Evolutionary conservation across 768 basidiomycete species (phyloP), one percentile per base, ranked within the genome.

Genomic region (Serendipita sp.): DNA sequence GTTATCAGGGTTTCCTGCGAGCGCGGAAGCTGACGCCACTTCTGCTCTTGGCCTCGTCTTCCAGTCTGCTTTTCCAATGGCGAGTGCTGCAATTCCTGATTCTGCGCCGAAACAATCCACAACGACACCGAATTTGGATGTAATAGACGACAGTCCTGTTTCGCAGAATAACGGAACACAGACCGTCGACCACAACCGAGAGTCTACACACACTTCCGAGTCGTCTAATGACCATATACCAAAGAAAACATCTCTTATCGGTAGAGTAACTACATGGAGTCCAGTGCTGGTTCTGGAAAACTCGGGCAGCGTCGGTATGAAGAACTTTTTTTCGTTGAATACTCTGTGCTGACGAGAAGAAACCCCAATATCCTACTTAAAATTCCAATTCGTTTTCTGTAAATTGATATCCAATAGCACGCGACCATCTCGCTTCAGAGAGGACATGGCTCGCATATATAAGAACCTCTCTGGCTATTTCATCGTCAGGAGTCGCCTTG

Each of bases 401-500:
- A 44, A 23, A 52, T n/a, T 8, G 10, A 60, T n/a, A 13, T 54
- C 35, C 16, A 7, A 23, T 16, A 70, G 84, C 84, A 5, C 77
- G 84, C 8, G 84, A 85, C 68, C 84, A 85, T 68, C 74, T 85
- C 0, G 84, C 84, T 1, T 81, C 78, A 15, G 84, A 85, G 68
- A 75, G 84, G 54, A 85, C 84, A 1, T 85, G 82, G 68, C 73
- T 85, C 44, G 83, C 84, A 11, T 85, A 85, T 67, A 75, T 83
- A 58, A 77, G 84, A n/a, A 85, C 84, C 2, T 84, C 83, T 69
- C 74, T 85, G 54, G 79, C 81, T 1, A 75, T 84, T 44, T 80
- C 82, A 2, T 78, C 81, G 1, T 75, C 81, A 3, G 84, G 83
- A 36, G 82, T 85, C 41, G 82, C 80, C n/a, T 75, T 83, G 5